Evolutionary conservation across 1,139 yeast genomes (phyloP), one percentile per base, ranked within the genome.

Genomic region (Yamadazyma epiphylla): DNA sequence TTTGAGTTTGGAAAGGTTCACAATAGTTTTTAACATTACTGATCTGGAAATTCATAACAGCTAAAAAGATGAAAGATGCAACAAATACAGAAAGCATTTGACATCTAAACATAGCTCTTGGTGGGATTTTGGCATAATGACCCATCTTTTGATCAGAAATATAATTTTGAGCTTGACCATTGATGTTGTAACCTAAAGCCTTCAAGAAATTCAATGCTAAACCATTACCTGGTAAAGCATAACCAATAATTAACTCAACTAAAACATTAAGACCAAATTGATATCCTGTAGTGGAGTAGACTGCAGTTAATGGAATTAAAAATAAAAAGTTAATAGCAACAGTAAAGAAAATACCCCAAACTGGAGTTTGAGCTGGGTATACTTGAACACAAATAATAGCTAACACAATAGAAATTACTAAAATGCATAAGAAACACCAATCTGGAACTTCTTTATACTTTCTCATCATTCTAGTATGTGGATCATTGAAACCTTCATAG

Each of bases 181-280:
- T 74, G 41, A 74, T 72, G 47, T 74, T 75, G 40, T 65, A 65
- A 15, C 81, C 82, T 35, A 64, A 64, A 2, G 79, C 75, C 48
- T 77, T 77, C 39, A 75, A 54, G 15, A 72, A 64, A 68, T 71
- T 75, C 36, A 75, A 53, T 2, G 82, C 82, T 28, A 61, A 55
- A 26, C 78, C 78, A 33, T 76, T 74, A 29, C 80, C 80, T 17
- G 81, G 83, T 15, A 77, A 39, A 2, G 79, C 77, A 42, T 75
- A 74, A 15, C 84, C 84, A 29, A 73, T 59, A 35, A 77, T 66
- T 40, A 77, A 55, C 48, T 77, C 81, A 24, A 74, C 75, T 35
- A 77, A 51, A 5, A 76, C 77, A 39, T 76, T 74, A 37, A 77
- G 59, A 22, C 77, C 76, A 35, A 75, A 57, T 15, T 60, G 49